Conservation (phyloP, 306 rosid genomes). For the Pyrus pyrifolia region DNA sequence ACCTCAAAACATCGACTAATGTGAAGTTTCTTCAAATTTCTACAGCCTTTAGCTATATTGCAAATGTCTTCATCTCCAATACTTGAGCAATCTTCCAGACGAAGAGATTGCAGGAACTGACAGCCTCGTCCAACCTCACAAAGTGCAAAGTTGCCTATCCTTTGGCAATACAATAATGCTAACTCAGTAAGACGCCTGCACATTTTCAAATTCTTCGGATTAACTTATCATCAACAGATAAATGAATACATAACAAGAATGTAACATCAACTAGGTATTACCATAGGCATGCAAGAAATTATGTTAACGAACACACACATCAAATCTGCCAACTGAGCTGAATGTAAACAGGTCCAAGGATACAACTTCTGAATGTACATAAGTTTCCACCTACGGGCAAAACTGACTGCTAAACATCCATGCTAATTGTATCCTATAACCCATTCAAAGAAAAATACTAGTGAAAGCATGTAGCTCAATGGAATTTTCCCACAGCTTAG, state of each 20-base stretch:
- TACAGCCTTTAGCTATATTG: slow-evolving; percentile 78
- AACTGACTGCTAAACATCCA: not conserved
- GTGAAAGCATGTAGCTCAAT: not conserved
- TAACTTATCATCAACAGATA: slow-evolving; percentile 9
- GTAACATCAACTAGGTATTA: not conserved
- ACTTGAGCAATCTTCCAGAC: slow-evolving; percentile 88
- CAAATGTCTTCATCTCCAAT: slow-evolving; percentile 89
- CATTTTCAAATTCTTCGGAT: slow-evolving; percentile 17
- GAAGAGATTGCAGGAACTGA: slow-evolving; percentile 78
- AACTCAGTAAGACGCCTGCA: slow-evolving; percentile 72
- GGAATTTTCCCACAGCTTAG: not conserved
- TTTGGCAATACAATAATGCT: slow-evolving; percentile 79
- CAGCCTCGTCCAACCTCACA: slow-evolving; percentile 76
- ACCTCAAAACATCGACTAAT: slow-evolving; percentile 96
- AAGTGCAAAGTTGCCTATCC: slow-evolving; percentile 68
- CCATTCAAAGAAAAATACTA: not conserved
- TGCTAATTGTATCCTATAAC: not conserved
- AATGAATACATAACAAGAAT: not conserved
- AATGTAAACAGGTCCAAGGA: not conserved
- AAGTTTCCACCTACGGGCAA: not conserved
- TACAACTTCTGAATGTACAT: not conserved
- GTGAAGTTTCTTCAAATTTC: slow-evolving; percentile 78
- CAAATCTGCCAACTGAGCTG: not conserved
- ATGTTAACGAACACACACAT: not conserved
- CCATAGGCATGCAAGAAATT: not conserved